Evolutionary conservation across 2,329 filamentous ascomycete species (phyloP).

Genomic region (Calonectria honghensis): DNA sequence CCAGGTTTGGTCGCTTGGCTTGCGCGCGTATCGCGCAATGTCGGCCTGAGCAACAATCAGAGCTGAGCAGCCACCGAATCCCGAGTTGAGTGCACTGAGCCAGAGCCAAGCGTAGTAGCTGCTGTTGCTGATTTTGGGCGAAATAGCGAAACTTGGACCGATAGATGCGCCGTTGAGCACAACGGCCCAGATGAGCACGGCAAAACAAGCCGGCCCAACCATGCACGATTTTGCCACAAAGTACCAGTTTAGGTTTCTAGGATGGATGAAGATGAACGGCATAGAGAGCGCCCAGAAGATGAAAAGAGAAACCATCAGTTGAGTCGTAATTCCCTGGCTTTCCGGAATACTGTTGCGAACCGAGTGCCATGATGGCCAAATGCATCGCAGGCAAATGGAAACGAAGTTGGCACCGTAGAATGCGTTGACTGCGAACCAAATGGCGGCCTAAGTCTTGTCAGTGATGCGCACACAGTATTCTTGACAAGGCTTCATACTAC

Average conservation of each 20-base stretch:
- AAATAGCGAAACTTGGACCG: neutral
- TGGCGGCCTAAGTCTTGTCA: neutral
- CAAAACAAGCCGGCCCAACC: neutral
- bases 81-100: neutral
- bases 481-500: neutral
- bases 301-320: neutral
- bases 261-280: conserved; percentile 3
- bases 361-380: conserved; percentile 4
- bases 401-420: conserved; percentile 7
- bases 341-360: neutral
- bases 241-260: conserved; percentile 4
- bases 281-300: neutral
- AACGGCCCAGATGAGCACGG: neutral
- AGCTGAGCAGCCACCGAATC: neutral
- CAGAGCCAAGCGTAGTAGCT: conserved; percentile 1
- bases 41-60: conserved; percentile 4
- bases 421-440: conserved; percentile 2
- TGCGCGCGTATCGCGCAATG: conserved; percentile 3
- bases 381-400: conserved; percentile 5
- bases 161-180: neutral
- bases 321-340: neutral
- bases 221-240: conserved; percentile 2
- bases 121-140: neutral
- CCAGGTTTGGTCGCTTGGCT: neutral
- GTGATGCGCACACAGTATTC: neutral